Conservation (phyloP, 2,329 filamentous ascomycete species). For the Colletotrichum caudatum region DNA sequence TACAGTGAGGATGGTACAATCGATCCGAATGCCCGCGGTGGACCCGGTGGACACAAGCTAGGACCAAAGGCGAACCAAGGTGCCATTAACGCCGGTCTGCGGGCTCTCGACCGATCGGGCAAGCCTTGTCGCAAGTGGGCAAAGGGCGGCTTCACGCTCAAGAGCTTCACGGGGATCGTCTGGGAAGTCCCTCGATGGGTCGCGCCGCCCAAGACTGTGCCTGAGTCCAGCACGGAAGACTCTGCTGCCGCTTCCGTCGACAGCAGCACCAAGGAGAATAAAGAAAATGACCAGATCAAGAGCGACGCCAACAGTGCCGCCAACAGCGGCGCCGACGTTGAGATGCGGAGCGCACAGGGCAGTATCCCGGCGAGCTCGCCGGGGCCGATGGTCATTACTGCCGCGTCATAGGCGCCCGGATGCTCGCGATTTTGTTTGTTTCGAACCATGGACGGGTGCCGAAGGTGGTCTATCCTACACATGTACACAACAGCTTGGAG, state of each 20-base stretch:
- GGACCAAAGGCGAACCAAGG: conserved; percentile 97
- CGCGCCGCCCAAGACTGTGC: conserved; percentile 71
- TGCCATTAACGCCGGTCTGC: conserved; percentile 95
- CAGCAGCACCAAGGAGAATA: conserved; percentile 73
- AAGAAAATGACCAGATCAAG: conserved; percentile 68
- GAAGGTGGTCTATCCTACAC: background rate
- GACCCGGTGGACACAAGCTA: conserved; percentile 78
- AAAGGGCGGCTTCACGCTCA: conserved; percentile 83
- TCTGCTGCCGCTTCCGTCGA: conserved; percentile 61
- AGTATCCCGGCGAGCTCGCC: conserved; percentile 67
- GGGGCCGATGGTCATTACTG: conserved; percentile 60
- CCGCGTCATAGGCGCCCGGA: conserved; percentile 52
- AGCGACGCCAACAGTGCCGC: conserved; percentile 60
- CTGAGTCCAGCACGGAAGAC: conserved; percentile 60
- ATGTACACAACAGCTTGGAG: conserved; percentile 39
- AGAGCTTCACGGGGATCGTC: conserved; percentile 89
- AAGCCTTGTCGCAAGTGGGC: conserved; percentile 94
- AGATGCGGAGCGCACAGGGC: conserved; percentile 63
- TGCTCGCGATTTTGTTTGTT: conserved; percentile 2
- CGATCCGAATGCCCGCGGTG: conserved; percentile 63
- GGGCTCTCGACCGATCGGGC: conserved; percentile 91
- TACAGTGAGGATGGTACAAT: conserved; percentile 72
- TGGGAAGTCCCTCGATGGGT: conserved; percentile 90
- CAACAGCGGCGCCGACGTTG: conserved; percentile 56
- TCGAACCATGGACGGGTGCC: background rate